These are phyloP conservation scores for Castanopsis chinensis DNA, from an alignment of 306 rosid species.

Conservation along the genomic window DNA sequence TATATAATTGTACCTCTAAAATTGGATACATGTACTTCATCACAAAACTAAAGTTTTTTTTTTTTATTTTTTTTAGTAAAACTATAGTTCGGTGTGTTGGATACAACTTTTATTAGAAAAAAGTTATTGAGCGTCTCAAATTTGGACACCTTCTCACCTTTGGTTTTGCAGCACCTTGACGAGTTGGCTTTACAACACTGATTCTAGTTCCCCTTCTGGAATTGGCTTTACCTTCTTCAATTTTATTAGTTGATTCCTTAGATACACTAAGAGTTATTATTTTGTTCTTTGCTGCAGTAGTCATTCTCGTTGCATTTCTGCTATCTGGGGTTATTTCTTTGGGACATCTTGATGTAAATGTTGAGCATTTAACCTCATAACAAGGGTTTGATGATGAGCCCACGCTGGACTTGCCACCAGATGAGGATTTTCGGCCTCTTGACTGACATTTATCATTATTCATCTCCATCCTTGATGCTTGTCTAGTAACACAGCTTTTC, in stretches of 20 bases:
- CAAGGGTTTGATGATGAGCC: slow-evolving; percentile 64
- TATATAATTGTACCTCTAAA: neutral
- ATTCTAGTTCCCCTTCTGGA: slow-evolving; percentile 24
- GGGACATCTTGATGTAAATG: slow-evolving; percentile 25
- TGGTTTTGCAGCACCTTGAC: slow-evolving; percentile 43
- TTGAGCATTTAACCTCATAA: slow-evolving; percentile 33
- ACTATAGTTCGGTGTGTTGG: neutral
- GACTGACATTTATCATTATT: slow-evolving; percentile 35
- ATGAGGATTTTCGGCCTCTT: slow-evolving; percentile 55
- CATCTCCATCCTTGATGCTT: slow-evolving; percentile 43
- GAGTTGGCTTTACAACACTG: slow-evolving; percentile 30
- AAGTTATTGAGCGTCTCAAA: slow-evolving; percentile 6
- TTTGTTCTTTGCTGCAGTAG: slow-evolving; percentile 35
- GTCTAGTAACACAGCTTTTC: slow-evolving; percentile 42
- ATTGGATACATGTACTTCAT: neutral
- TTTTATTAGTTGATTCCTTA: slow-evolving; percentile 25
- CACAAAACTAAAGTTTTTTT: neutral
- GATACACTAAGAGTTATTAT: slow-evolving; percentile 19
- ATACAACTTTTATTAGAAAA: neutral
- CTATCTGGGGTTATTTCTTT: slow-evolving; percentile 31
- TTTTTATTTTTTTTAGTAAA: too few species aligned
- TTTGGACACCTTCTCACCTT: slow-evolving; percentile 44
- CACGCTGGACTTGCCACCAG: slow-evolving; percentile 67
- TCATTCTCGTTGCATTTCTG: slow-evolving; percentile 34
- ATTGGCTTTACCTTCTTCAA: slow-evolving; percentile 30